Conservation (phyloP, 306 rosid species). For the Quercus bicolor region DNA sequence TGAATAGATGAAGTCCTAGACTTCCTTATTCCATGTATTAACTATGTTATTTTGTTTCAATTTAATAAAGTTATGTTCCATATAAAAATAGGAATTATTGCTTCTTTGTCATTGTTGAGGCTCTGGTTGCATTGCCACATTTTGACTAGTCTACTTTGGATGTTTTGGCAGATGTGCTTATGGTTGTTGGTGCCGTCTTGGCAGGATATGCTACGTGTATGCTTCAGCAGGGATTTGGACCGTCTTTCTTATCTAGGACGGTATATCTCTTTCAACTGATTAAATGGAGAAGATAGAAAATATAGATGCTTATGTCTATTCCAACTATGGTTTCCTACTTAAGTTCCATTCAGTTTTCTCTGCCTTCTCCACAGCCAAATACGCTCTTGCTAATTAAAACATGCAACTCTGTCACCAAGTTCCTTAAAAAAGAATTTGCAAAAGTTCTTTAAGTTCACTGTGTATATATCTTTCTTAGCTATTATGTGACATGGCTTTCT, state of each 20-base stretch:
- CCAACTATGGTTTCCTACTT: neutral
- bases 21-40: neutral
- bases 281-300: constrained; percentile 4
- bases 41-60: neutral
- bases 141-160: neutral
- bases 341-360: constrained; percentile 2
- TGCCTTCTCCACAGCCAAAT: neutral
- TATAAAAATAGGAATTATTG: neutral
- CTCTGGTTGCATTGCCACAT: neutral
- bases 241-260: constrained; percentile 51
- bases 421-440: neutral
- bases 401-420: neutral
- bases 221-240: constrained; percentile 84
- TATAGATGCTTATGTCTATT: constrained; percentile 5
- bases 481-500: neutral
- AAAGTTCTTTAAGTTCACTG: neutral
- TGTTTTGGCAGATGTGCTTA: constrained; percentile 74
- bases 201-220: constrained; percentile 85
- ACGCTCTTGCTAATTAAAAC: neutral
- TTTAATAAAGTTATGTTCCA: neutral
- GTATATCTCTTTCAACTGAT: constrained; percentile 36
- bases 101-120: neutral
- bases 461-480: neutral
- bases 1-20: neutral
- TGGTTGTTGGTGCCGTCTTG: constrained; percentile 80